Base-by-base conservation (phyloP, 106 monocot genomes). In the Platanthera zijinensis region DNA sequence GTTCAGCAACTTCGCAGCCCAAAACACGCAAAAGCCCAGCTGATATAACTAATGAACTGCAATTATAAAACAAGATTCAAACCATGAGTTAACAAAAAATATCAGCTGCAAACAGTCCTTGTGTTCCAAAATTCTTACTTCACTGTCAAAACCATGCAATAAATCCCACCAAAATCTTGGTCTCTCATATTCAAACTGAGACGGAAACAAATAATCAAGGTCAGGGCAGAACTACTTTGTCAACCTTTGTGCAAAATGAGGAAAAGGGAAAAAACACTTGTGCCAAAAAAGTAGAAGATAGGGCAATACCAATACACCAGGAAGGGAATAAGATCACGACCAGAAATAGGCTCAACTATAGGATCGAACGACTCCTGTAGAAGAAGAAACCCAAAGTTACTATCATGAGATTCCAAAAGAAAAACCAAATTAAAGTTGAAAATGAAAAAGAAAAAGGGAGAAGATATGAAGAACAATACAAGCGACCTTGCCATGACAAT, bases 111-210 rank as follows among this genome's bases (percentile, higher is more conserved):
- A 39, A 22, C 9, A 57, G 10, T 46, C 39, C 14, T 2, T 39
- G 68, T 45, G 11, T 32, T 10, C 70, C 18, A 74, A 14, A 78
- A 78, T 25, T 28, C 82, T 85, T 85, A 99, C 99, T 85, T 88
- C 56, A 90, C 67, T 32, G 92, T 94, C 63, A 99, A 79, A 19
- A 92, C 80, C 14, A 86, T 88, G 82, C 94, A 94, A 75, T 84
- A 92, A 86, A 99, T 94, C 73, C 99, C 99, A 54, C 88, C 84
- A 85, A 84, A 99, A 79, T 99, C 99, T 80, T 92, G 94, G 50
- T 99, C 89, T 72, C 92, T 84, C 76, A 83, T 73, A 48, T 77
- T 87, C 76, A 84, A 89, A 64, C 92, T 89, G 83, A 52, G 59
- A 68, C 6, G 14, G 5, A 45, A 21, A 62, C 18, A 22, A 57